Evolutionary conservation across 805 yeast species (phyloP), one percentile per base, ranked within the genome.

Genomic region (Debaryomyces castellii): DNA sequence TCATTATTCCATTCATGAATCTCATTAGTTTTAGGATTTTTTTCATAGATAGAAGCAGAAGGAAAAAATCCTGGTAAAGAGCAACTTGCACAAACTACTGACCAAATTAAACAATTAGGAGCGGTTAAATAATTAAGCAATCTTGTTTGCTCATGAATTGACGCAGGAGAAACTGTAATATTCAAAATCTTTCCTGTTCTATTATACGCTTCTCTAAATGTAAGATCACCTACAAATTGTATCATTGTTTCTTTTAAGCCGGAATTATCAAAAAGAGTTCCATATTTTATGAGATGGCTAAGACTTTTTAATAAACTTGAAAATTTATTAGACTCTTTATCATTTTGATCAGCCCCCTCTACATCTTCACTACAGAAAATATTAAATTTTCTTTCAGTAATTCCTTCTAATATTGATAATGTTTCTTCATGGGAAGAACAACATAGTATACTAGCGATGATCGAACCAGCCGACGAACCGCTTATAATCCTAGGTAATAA

Each of bases 381-480:
- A 53, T 73, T 72, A 53, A 80, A 79, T 14, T 76, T 71, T 20
- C 74, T 74, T 23, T 80, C 84, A 40, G 83, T 80, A 46, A 91
- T 81, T 12, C 82, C 79, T 24, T 67, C 74, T 47, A 92, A 67
- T 14, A 89, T 62, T 5, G 66, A 75, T 16, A 73, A 63, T 2
- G 83, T 73, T 63, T 91, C 97, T 25, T 82, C 87, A 47, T 83
- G 83, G 8, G 85, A 79, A 58, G 86, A 89, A 14, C 87, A 84
- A 58, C 96, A 89, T 39, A 94, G 73, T 14, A 94, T 81, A 40
- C 96, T 81, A 16, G 98, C 97, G 39, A 94, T 84, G 43, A 94
- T 91, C 1, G 97, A 90, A 14, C 99, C 99, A 0, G 97, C 96
- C 20, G 96, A 89, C 11, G 96, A 87, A 1, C 99, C 99, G 40